Percentiles rank a stretch among this genome's conserved stretches.
Conservation (phyloP, 2,329 filamentous ascomycete species). For the Trichophyton mentagrophytes region DNA sequence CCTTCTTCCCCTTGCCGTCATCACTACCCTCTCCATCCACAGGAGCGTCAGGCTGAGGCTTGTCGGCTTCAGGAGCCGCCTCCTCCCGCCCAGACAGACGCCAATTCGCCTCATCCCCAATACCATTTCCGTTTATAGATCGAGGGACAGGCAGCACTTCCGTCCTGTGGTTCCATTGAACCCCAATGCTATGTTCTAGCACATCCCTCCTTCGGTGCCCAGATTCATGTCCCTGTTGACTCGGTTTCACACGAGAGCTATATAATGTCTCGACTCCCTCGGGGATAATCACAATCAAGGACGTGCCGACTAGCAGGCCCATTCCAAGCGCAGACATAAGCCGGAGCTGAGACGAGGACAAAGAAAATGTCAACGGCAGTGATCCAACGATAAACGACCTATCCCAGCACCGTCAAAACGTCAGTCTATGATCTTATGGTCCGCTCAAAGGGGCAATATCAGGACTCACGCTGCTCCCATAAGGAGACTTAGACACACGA, state of each 20-base stretch:
- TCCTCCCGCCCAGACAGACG: neutral
- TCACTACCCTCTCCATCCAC: neutral
- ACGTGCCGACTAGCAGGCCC: conserved; percentile 86
- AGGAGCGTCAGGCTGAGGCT: neutral
- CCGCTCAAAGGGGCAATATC: neutral
- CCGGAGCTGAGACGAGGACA: conserved; percentile 76
- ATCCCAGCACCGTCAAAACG: neutral
- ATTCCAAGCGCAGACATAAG: conserved; percentile 86
- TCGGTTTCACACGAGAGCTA: conserved; percentile 33
- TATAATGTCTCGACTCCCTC: conserved; percentile 90
- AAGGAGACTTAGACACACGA: conserved; percentile 51
- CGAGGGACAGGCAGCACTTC: neutral
- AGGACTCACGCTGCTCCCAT: conserved; percentile 51
- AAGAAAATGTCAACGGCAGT: conserved; percentile 73
- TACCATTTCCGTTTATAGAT: neutral
- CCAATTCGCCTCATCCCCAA: neutral
- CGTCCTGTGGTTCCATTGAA: conserved; percentile 9
- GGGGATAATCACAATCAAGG: conserved; percentile 91
- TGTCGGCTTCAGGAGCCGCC: neutral
- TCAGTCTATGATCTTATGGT: neutral
- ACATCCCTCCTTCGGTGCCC: conserved; percentile 15
- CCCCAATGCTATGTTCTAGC: conserved; percentile 18
- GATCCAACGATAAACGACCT: conserved; percentile 91
- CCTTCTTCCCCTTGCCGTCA: neutral
- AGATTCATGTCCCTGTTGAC: conserved; percentile 19